Percentiles rank a stretch among this genome's conserved stretches.
Conservation (phyloP, 2,329 filamentous ascomycete species). For the Bipolaris sorokiniana region DNA sequence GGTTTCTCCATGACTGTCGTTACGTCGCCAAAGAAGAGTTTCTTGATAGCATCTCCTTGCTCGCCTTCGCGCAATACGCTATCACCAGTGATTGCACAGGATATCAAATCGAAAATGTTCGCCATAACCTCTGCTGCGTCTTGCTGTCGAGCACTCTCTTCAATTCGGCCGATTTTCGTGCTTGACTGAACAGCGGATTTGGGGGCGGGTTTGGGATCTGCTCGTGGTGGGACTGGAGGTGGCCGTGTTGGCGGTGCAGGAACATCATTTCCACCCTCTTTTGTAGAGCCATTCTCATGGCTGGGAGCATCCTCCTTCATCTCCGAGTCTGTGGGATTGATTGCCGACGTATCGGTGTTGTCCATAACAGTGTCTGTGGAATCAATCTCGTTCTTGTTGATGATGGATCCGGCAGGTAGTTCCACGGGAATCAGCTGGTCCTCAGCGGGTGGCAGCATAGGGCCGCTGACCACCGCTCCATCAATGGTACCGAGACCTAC, state of each 20-base stretch:
- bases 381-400: constrained; percentile 1
- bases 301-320: constrained; percentile 30
- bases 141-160: constrained; percentile 74
- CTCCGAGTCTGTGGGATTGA: constrained; percentile 27
- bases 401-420: constrained; percentile 1
- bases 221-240: constrained; percentile 65
- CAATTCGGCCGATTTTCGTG: constrained; percentile 55
- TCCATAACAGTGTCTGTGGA: constrained; percentile 4
- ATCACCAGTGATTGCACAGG: constrained; percentile 81
- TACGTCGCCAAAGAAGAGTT: constrained; percentile 52
- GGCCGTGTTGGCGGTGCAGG: constrained; percentile 54
- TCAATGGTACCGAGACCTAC: constrained; percentile 51
- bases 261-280: constrained; percentile 23
- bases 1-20: constrained; percentile 49
- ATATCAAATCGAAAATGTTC: constrained; percentile 87
- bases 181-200: constrained; percentile 18
- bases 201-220: constrained; percentile 32
- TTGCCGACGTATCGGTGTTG: constrained; percentile 4
- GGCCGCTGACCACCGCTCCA: constrained; percentile 54
- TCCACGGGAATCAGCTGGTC: background rate
- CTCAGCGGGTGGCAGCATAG: constrained; percentile 48
- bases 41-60: constrained; percentile 79
- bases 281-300: constrained; percentile 30
- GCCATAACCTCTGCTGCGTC: constrained; percentile 97
- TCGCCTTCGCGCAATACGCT: constrained; percentile 71